Base-by-base conservation (phyloP, 192 early-diverging fungal species). In the Chytriomyces sp. region DNA sequence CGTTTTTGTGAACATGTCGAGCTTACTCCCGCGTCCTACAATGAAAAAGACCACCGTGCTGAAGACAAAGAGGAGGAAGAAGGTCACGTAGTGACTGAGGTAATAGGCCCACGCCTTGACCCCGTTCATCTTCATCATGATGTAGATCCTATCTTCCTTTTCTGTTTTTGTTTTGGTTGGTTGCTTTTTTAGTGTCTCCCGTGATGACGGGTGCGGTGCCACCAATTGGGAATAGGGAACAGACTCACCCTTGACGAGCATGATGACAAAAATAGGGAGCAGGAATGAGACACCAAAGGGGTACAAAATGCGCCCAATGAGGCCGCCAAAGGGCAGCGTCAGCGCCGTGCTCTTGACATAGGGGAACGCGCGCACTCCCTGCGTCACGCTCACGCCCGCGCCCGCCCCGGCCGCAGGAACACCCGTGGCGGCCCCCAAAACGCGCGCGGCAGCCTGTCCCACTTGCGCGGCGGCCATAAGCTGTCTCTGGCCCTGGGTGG, bases 121-220 rank as follows among this genome's bases (percentile, higher is more conserved):
- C 28, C 89, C 89, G 70, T 90, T 92, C 91, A 91, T 92, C 61
- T 78, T 73, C 90, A 92, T 91, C 91, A 92, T 92, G n/a, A 89
- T 81, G 19, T 89, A 69, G 12, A 91, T 89, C 30, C 87, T 70
- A 17, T 59, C 87, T 52, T 92, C 90, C 78, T 92, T 91, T 74
- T 92, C 44, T 49, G 22, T n/a, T 3, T n/a, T 49, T 14, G 2
- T 22, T 14, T n/a, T n/a, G 22, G 41, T 49, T 49, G 17, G 44
- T 49, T 86, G 83, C 52, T 91, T 88, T 77, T 91, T 91, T 72
- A n/a, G n/a, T n/a, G n/a, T n/a, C n/a, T n/a, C n/a, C n/a, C n/a
- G n/a, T n/a, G n/a, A n/a, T n/a, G n/a, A n/a, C n/a, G n/a, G n/a
- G n/a, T n/a, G n/a, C n/a, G n/a, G n/a, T n/a, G n/a, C n/a, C 44